A percentile compares a stretch with the other conserved stretches of the same genome.
These are phyloP conservation scores for Schoenoplectus tabernaemontani DNA, from an alignment of 202 grass and related monocot species.

Conservation along the genomic window DNA sequence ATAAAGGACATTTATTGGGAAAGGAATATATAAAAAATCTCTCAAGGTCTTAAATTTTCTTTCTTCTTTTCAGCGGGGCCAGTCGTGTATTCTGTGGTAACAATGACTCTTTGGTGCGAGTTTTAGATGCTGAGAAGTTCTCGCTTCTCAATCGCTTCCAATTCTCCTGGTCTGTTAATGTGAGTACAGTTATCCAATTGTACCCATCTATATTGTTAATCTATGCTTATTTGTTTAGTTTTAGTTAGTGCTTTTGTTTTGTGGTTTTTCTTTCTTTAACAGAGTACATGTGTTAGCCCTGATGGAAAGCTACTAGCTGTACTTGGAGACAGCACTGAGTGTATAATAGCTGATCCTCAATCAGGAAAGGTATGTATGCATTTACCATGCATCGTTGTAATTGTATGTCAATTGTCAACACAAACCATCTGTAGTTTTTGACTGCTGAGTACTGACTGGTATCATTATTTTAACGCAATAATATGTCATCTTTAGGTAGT, in stretches of 20 bases:
- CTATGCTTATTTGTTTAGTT: constrained; percentile 3
- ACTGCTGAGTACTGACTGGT: not conserved
- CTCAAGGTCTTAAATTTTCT: not conserved
- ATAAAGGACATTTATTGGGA: not conserved
- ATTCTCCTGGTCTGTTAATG: constrained; percentile 63
- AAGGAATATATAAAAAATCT: not conserved
- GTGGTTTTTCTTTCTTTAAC: not conserved
- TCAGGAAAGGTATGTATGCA: constrained; percentile 76
- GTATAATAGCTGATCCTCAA: constrained; percentile 60
- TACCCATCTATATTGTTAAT: not conserved
- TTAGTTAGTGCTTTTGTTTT: not conserved
- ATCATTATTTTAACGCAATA: not conserved
- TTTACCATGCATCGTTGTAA: too few species aligned
- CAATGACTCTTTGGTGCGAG: constrained; percentile 47
- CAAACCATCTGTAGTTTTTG: not conserved
- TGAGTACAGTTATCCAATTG: constrained; percentile 29
- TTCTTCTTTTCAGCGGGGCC: constrained; percentile 36
- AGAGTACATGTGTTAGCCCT: constrained; percentile 49
- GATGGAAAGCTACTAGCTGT: constrained; percentile 66
- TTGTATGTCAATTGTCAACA: not conserved
- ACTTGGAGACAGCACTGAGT: constrained; percentile 58
- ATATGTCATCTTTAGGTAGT: constrained; percentile 13
- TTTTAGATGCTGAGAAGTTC: constrained; percentile 34
- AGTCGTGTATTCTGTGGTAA: constrained; percentile 38
- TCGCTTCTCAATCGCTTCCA: constrained; percentile 25